phyloP scores from a whole-genome alignment of 768 basidiomycete genomes.

The Jaapia argillacea region DNA sequence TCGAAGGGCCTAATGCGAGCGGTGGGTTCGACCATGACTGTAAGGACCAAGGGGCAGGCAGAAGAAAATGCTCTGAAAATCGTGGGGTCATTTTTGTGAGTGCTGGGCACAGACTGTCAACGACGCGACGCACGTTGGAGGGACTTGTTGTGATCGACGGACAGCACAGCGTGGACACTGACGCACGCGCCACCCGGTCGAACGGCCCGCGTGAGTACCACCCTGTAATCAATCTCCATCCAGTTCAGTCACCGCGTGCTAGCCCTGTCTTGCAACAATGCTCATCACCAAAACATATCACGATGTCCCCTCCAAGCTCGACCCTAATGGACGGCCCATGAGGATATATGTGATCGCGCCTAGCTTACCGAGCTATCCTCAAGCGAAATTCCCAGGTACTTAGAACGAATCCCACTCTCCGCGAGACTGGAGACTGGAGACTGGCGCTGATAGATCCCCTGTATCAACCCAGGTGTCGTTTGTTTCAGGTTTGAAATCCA shows the following conservation, averaged over 20 bases:
- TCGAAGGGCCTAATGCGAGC: conserved; percentile 46
- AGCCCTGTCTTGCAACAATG: conserved; percentile 54
- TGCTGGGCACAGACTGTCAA: no score
- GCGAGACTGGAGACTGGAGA: no score
- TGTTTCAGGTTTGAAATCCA: conserved; percentile 56
- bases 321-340: conserved; percentile 51
- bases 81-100: no score
- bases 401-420: conserved; percentile 1
- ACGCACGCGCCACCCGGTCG: no score
- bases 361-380: conserved; percentile 68
- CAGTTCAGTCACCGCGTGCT: no score
- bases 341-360: conserved; percentile 82
- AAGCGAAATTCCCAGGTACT: conserved; percentile 83
- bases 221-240: no score
- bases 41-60: no score
- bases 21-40: conserved; percentile 27
- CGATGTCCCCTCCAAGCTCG: conserved; percentile 66
- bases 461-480: conserved; percentile 67
- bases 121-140: no score
- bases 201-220: no score
- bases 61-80: no score
- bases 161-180: no score
- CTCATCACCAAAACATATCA: conserved; percentile 71
- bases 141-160: no score
- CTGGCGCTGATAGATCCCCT: background rate